Base-by-base conservation (phyloP, 768 basidiomycete species). In the Trichaptum fuscoviolaceum region DNA sequence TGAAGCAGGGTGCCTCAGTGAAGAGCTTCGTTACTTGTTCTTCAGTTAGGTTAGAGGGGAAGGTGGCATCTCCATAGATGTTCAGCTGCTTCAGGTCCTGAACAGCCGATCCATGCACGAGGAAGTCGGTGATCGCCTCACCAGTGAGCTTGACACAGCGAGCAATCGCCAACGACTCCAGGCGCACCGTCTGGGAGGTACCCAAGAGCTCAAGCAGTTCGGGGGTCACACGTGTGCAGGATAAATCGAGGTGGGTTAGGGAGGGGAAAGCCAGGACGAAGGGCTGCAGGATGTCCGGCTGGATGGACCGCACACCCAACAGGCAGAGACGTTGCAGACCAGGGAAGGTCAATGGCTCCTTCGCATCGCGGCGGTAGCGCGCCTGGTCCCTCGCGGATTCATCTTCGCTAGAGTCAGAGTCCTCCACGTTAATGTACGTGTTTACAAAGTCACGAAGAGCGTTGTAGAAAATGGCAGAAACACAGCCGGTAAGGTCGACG, bases 401-500 rank as follows among this genome's bases (percentile, higher is more conserved):
- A 77, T 68, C 23, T 34, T 80, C 81, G 58, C 77, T 80, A 35
- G 76, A 77, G 58, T 85, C 83, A 7, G 76, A 70, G 25, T 83
- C 79, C 10, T 83, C 76, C 20, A 92, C 77, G 10, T 12, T 52
- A 12, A 52, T 52, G 75, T 92, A 86, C 42, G 82, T 83, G 63
- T 82, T 83, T 69, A 92, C 93, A 71, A 98, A 93, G 64, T 94
- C 92, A 26, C 86, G 84, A 69, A 99, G 84, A 0, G 92, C 93
- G 68, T 89, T 86, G 66, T 92, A 91, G 73, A 97, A 98, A 1
- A 95, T 91, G 24, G 86, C 85, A 73, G 92, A 95, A 77, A 98
- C 91, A 73, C 96, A 98, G 71, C 96, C 96, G 7, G 96, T 98
- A 64, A 99, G 78, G 74, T 99, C 96, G 63, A 96, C 81, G 3